Conservation (phyloP, 192 early-diverging fungal genomes). For the Backusella parvicylindrica region DNA sequence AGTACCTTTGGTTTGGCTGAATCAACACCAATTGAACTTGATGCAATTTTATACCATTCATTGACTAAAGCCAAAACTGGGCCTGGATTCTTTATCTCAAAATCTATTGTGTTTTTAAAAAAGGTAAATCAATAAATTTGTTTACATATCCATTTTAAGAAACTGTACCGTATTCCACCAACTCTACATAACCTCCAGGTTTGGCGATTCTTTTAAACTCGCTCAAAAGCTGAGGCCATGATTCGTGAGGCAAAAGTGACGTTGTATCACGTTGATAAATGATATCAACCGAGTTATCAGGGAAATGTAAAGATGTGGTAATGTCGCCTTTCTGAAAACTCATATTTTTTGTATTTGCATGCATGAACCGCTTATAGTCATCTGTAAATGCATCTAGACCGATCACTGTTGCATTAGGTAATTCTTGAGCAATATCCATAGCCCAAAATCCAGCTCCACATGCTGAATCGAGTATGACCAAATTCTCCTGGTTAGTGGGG, state of each 20-base stretch:
- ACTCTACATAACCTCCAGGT: slow-evolving; percentile 45
- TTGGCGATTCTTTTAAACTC: slow-evolving; percentile 44
- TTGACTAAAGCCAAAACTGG: slow-evolving; percentile 23
- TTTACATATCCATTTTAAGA: background rate
- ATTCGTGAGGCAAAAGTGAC: slow-evolving; percentile 1
- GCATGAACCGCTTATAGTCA: background rate
- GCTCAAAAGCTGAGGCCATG: slow-evolving; percentile 23
- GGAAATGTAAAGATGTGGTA: slow-evolving; percentile 14
- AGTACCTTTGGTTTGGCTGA: background rate
- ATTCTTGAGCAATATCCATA: slow-evolving; percentile 20
- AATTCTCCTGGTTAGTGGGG: background rate
- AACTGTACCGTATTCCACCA: slow-evolving; percentile 37
- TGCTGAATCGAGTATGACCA: slow-evolving; percentile 5
- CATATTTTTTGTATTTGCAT: slow-evolving; percentile 10
- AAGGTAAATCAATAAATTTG: background rate
- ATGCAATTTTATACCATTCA: slow-evolving; percentile 21
- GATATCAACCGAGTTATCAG: slow-evolving; percentile 25
- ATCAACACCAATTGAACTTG: background rate
- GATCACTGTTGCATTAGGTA: slow-evolving; percentile 14
- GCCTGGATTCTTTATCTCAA: slow-evolving; percentile 17
- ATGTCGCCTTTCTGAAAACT: slow-evolving; percentile 32
- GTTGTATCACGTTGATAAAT: slow-evolving; percentile 21
- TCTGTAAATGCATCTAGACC: slow-evolving; percentile 15
- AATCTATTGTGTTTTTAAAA: background rate
- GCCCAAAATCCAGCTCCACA: slow-evolving; percentile 32